phyloP scores from a whole-genome alignment of 2,329 filamentous ascomycete species.

The Dothistroma septosporum region DNA sequence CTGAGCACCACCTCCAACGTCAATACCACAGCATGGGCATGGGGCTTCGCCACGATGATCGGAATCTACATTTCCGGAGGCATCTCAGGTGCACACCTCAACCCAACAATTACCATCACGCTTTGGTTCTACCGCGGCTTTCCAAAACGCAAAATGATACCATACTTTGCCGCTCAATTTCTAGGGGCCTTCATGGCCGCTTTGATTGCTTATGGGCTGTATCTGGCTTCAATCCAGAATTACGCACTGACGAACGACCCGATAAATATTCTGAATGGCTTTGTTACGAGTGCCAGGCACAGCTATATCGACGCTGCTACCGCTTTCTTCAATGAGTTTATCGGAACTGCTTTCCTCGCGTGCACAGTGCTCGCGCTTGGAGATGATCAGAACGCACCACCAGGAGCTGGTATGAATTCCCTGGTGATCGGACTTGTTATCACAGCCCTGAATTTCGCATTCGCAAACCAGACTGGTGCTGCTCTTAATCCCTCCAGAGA shows the following conservation, averaged over 20 bases:
- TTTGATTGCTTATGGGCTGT: conserved; percentile 46
- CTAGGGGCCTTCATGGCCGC: conserved; percentile 50
- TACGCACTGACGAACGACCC: conserved; percentile 16
- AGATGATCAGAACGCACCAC: conserved; percentile 32
- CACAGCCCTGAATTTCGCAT: conserved; percentile 36
- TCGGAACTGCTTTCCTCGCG: conserved; percentile 41
- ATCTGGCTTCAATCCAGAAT: conserved; percentile 36
- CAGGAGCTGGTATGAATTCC: conserved; percentile 50
- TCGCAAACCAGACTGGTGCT: conserved; percentile 47
- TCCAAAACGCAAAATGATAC: conserved; percentile 48
- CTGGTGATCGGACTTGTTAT: conserved; percentile 48
- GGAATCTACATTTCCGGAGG: conserved; percentile 43
- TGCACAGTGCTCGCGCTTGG: conserved; percentile 40
- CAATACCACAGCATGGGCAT: conserved; percentile 41
- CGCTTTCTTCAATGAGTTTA: conserved; percentile 50
- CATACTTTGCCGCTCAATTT: conserved; percentile 52
- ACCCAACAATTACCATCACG: conserved; percentile 44
- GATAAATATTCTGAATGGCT: conserved; percentile 38
- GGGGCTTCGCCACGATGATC: conserved; percentile 54
- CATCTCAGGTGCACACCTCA: conserved; percentile 48
- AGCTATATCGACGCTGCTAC: conserved; percentile 42
- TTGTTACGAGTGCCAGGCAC: conserved; percentile 45
- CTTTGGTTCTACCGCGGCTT: conserved; percentile 49
- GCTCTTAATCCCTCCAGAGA: conserved; percentile 50
- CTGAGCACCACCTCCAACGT: conserved; percentile 35